Base-by-base conservation (phyloP, 176 grass and related monocot species). In the Lolium multiflorum region DNA sequence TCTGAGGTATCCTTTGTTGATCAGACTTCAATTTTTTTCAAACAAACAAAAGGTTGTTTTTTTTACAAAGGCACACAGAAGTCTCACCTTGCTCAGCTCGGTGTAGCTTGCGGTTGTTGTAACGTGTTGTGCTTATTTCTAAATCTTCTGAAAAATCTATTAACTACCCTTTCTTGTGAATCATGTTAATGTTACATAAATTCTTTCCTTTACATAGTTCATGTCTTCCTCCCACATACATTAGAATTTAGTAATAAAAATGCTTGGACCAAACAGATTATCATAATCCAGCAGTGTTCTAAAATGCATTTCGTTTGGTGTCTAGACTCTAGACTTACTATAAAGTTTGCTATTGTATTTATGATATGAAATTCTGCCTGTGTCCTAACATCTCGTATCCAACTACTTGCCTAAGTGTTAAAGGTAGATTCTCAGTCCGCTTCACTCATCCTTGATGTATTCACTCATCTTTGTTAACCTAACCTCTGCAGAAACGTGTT, bases 401-500 rank as follows among this genome's bases (percentile, higher is more conserved):
- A 84, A 80, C 7, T 64, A 15, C 25, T 55, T 67, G 8, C 5
- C 13, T 28, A 56, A 54, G 16, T 65, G 18, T 72, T 83, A 31
- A 83, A 74, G 41, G 16, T 51, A 43, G 24, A 50, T 62, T 54
- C 58, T 8, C 3, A 38, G 28, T 77, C 16, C 59, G 15, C n/a
- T 86, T 83, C 24, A 37, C 64, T 88, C n/a, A 78, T 87, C 9
- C 7, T 37, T 73, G 2, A 76, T 52, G 28, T 43, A 22, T 81
- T 68, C 44, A 44, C 57, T 82, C 14, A 65, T 87, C 11, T 12
- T 59, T 60, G 77, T 72, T 48, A 46, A 49, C 41, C 51, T 47
- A 44, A 41, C 54, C 58, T 66, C 41, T 31, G 79, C 81, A 98
- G 96, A 98, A 89, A 73, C 96, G 82, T 72, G 92, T 98, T 68